Conservation (phyloP, 139 green algal genomes). For the Nannochloris sp. region DNA sequence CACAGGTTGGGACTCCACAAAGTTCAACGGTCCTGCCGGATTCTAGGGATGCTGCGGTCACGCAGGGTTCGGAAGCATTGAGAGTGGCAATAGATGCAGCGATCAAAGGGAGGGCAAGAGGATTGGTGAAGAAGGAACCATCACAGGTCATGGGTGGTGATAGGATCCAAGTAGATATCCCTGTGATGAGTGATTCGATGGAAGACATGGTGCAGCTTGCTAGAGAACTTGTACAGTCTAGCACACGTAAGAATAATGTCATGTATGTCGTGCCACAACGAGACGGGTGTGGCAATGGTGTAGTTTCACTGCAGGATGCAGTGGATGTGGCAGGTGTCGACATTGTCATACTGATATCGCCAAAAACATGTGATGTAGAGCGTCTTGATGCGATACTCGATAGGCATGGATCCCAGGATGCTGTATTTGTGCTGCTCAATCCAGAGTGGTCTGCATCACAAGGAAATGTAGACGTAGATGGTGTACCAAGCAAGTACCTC, state of each 20-base stretch:
- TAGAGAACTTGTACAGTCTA: constrained; percentile 13
- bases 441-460: constrained; percentile 15
- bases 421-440: constrained; percentile 13
- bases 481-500: not conserved
- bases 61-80: constrained; percentile 14
- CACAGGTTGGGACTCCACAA: not conserved
- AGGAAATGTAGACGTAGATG: not conserved
- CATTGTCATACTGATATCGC: constrained; percentile 14
- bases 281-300: too few relatives aligned
- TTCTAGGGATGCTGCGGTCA: constrained; percentile 4
- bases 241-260: constrained; percentile 6
- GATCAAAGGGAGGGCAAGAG: constrained; percentile 15
- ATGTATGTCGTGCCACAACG: constrained; percentile 2
- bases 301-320: not conserved
- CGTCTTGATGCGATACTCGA: constrained; percentile 10
- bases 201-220: constrained; percentile 11
- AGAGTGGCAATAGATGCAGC: not conserved
- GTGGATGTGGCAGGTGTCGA: not conserved
- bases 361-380: constrained; percentile 4
- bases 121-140: constrained; percentile 5
- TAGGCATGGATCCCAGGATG: not conserved
- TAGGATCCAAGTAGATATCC: constrained; percentile 14
- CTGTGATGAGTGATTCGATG: constrained; percentile 8
- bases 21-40: constrained; percentile 1
- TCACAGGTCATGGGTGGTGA: constrained; percentile 1